phyloP scores from a whole-genome alignment of 352 stramenopile species.

The Aphanomyces euteiches region DNA sequence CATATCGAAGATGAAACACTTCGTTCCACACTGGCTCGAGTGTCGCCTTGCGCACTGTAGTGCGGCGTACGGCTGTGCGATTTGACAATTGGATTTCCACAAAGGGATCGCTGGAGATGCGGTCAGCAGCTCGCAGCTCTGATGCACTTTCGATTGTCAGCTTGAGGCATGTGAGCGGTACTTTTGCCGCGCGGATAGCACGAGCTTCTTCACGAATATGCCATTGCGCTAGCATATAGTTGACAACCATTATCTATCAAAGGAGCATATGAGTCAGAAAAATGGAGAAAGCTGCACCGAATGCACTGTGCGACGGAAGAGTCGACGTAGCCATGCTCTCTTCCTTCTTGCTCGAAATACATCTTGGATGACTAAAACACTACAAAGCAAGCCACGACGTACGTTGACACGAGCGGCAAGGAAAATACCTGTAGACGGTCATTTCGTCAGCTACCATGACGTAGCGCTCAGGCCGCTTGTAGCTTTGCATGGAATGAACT shows the following conservation, averaged over 20 bases:
- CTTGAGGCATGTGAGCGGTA: conserved; percentile 51
- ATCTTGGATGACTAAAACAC: conserved; percentile 63
- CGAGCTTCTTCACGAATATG: conserved; percentile 32
- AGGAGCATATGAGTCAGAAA: conserved; percentile 3
- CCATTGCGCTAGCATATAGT: conserved; percentile 19
- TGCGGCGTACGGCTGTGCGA: conserved; percentile 29
- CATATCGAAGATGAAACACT: conserved; percentile 58
- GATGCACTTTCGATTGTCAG: conserved; percentile 51
- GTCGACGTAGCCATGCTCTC: conserved; percentile 36
- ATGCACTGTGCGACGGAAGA: conserved; percentile 39
- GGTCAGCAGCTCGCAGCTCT: conserved; percentile 48
- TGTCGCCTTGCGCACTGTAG: conserved; percentile 49
- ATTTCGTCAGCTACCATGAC: conserved; percentile 52
- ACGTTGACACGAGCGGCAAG: background rate
- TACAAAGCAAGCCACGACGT: background rate
- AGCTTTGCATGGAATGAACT: conserved; percentile 11
- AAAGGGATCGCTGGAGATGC: conserved; percentile 64
- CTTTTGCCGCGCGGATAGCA: conserved; percentile 36
- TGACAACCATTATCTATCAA: conserved; percentile 3
- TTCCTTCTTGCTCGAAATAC: conserved; percentile 42
- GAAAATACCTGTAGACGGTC: conserved; percentile 47
- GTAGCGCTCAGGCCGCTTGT: conserved; percentile 39
- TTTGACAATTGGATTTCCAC: conserved; percentile 38
- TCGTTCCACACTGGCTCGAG: conserved; percentile 69
- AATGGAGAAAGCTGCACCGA: conserved; percentile 34